phyloP scores from a whole-genome alignment of 495 filamentous ascomycete genomes.

The Clavariopsis aquatica region DNA sequence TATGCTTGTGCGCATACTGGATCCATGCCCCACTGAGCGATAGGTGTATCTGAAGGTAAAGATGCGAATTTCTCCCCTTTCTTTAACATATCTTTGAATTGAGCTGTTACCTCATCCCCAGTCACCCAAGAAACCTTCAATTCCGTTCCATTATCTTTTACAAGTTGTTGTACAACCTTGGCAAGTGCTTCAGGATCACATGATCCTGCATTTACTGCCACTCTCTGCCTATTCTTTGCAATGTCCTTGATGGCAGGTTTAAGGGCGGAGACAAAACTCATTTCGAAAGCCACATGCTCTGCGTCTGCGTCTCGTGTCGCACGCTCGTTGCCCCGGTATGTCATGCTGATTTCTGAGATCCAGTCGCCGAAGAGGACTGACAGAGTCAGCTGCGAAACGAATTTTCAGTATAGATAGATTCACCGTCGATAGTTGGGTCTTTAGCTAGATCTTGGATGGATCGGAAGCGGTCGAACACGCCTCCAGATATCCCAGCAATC shows the following conservation, averaged over 20 bases:
- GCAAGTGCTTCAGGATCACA: conserved; percentile 52
- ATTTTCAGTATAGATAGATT: neutral
- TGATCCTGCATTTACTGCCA: conserved; percentile 61
- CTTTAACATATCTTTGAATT: conserved; percentile 47
- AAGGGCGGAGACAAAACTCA: conserved; percentile 46
- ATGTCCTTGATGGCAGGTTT: conserved; percentile 53
- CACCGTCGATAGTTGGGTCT: conserved; percentile 52
- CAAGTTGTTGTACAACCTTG: conserved; percentile 50
- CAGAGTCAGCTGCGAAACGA: too few species aligned
- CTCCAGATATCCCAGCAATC: conserved; percentile 50
- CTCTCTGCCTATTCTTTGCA: conserved; percentile 53
- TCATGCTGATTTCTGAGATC: conserved; percentile 59
- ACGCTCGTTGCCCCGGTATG: conserved; percentile 48
- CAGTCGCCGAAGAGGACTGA: conserved; percentile 57
- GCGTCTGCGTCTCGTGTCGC: conserved; percentile 45
- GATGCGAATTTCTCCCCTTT: conserved; percentile 46
- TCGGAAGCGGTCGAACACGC: conserved; percentile 57
- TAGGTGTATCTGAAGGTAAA: conserved; percentile 41
- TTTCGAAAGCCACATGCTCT: conserved; percentile 49
- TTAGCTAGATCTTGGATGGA: conserved; percentile 55
- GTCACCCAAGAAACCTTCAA: conserved; percentile 57
- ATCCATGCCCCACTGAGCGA: conserved; percentile 53
- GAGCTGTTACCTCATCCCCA: conserved; percentile 54
- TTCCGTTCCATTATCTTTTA: conserved; percentile 48
- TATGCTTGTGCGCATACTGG: conserved; percentile 54